Conservation (phyloP, 208 protist genomes). For the Crithidia thermophila region DNA sequence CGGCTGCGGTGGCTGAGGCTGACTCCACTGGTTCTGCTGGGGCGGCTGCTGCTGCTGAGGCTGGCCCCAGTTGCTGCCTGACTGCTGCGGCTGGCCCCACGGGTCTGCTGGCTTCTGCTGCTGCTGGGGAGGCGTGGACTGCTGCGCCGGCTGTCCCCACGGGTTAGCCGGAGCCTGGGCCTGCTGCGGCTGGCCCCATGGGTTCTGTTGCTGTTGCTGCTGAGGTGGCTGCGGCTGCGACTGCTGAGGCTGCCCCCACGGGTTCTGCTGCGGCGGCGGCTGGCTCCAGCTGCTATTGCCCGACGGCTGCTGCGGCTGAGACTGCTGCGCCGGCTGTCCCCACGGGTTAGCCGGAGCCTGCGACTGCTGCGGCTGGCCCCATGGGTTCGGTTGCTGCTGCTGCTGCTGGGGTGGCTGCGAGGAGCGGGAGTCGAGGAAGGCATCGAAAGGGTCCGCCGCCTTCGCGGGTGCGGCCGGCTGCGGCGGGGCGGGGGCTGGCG, state of each 20-base stretch:
- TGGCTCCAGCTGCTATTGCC: slow-evolving; percentile 20
- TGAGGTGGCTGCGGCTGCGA: slow-evolving; percentile 1
- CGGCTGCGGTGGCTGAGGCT: neutral
- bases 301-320: slow-evolving; percentile 13
- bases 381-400: slow-evolving; percentile 16
- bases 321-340: slow-evolving; percentile 33
- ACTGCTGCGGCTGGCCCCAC: slow-evolving; percentile 24
- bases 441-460: slow-evolving; percentile 59
- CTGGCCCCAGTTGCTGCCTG: slow-evolving; percentile 35
- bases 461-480: slow-evolving; percentile 20
- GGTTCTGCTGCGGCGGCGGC: slow-evolving; percentile 12
- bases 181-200: slow-evolving; percentile 9
- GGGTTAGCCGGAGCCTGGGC: slow-evolving; percentile 12
- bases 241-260: slow-evolving; percentile 29
- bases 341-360: slow-evolving; percentile 27
- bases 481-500: slow-evolving; percentile 28
- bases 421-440: slow-evolving; percentile 41
- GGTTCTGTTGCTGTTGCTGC: slow-evolving; percentile 10
- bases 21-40: too few relatives aligned
- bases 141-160: slow-evolving; percentile 37
- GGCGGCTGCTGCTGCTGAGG: slow-evolving; percentile 20
- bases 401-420: slow-evolving; percentile 18
- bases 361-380: slow-evolving; percentile 1
- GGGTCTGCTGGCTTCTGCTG: slow-evolving; percentile 6
- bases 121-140: slow-evolving; percentile 7